Percentiles rank a stretch among this genome's conserved stretches.
phyloP scores from a whole-genome alignment of 257 asterid genomes.

The Solanum ossicruentum region DNA sequence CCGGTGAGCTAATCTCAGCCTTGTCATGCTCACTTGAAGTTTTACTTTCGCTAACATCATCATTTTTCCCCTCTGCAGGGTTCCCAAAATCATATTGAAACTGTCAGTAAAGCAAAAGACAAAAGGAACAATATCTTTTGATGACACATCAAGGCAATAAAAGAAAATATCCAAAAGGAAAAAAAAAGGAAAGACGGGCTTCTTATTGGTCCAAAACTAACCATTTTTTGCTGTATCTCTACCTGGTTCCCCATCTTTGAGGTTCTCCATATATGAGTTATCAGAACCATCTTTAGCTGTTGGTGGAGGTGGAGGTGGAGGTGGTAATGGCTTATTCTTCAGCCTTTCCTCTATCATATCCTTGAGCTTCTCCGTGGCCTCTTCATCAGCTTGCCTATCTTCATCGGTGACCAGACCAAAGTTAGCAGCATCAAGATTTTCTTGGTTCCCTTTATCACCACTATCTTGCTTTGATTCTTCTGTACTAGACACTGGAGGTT shows the following conservation, averaged over 20 bases:
- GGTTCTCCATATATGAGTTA: conserved; percentile 47
- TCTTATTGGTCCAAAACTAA: conserved; percentile 3
- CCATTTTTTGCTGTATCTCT: conserved; percentile 41
- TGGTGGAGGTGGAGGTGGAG: conserved; percentile 66
- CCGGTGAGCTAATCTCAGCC: conserved; percentile 68
- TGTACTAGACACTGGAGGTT: conserved; percentile 25
- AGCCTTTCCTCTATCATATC: conserved; percentile 83
- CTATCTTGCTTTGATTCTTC: conserved; percentile 44
- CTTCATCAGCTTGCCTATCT: conserved; percentile 63
- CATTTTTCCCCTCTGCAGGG: conserved; percentile 48
- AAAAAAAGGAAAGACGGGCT: neutral
- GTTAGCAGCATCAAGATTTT: conserved; percentile 36
- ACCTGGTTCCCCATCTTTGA: conserved; percentile 57
- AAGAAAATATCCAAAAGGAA: neutral
- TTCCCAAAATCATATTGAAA: conserved; percentile 24
- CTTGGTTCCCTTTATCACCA: conserved; percentile 28
- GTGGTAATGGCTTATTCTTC: conserved; percentile 79
- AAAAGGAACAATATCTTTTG: neutral
- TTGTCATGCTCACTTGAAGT: conserved; percentile 55
- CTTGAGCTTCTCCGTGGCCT: conserved; percentile 54
- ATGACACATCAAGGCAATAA: neutral
- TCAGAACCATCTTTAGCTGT: conserved; percentile 35
- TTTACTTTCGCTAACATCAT: conserved; percentile 63
- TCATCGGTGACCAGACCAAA: conserved; percentile 78
- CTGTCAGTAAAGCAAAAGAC: conserved; percentile 1